phyloP scores from a whole-genome alignment of 257 asterid genomes.

The Vinca minor region DNA sequence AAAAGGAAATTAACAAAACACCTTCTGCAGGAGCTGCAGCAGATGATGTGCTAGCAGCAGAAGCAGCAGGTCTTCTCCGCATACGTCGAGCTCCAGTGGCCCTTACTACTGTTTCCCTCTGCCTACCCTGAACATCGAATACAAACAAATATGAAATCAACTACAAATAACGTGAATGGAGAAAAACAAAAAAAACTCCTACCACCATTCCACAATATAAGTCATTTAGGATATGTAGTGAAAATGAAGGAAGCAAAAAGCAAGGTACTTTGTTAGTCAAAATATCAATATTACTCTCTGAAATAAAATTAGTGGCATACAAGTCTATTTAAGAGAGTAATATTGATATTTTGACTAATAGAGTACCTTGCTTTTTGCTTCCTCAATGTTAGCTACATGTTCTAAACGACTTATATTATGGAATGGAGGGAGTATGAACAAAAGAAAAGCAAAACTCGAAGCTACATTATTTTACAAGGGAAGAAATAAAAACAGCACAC shows the following conservation, averaged over 20 bases:
- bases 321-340: too few relatives aligned
- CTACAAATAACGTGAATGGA: background rate
- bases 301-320: too few relatives aligned
- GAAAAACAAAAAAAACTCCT: background rate
- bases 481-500: background rate
- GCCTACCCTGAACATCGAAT: slow-evolving; percentile 33
- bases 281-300: too few relatives aligned
- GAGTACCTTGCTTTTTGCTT: too few relatives aligned
- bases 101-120: slow-evolving; percentile 63
- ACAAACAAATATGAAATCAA: background rate
- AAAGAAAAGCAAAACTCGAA: background rate
- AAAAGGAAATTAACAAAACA: slow-evolving; percentile 4
- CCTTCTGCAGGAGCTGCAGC: slow-evolving; percentile 66
- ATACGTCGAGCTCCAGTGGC: slow-evolving; percentile 59
- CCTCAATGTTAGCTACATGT: too few relatives aligned
- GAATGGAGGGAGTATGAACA: too few relatives aligned
- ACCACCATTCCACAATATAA: too few relatives aligned
- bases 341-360: too few relatives aligned
- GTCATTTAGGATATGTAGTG: too few relatives aligned
- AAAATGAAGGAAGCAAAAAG: too few relatives aligned
- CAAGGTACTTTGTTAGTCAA: too few relatives aligned
- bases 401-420: too few relatives aligned
- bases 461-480: background rate
- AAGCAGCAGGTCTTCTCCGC: slow-evolving; percentile 64
- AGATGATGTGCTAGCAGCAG: slow-evolving; percentile 75